phyloP scores from a whole-genome alignment of 2,329 filamentous ascomycete genomes.

The Penicillium sp. region DNA sequence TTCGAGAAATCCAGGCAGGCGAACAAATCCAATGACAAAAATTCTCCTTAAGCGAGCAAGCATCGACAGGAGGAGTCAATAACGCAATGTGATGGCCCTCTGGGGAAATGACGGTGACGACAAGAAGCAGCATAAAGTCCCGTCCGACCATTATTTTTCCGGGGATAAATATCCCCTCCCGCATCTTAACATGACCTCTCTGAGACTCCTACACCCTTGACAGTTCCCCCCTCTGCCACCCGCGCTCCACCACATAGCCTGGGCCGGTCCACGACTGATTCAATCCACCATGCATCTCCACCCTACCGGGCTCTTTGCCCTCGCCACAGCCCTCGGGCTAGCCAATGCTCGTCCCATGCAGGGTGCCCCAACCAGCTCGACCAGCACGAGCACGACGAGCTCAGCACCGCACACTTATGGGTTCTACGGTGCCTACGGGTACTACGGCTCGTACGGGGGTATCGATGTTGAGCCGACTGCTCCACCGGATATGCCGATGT shows the following conservation, averaged over 20 bases:
- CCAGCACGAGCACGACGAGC: not conserved
- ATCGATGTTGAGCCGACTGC: too few species aligned
- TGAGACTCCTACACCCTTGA: not conserved
- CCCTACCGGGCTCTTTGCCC: constrained; percentile 14
- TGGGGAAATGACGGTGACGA: not conserved
- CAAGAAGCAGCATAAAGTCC: not conserved
- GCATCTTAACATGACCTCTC: not conserved
- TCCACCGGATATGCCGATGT: too few species aligned
- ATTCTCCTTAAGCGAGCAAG: not conserved
- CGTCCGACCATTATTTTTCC: not conserved
- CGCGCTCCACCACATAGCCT: not conserved
- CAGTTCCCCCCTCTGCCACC: too few species aligned
- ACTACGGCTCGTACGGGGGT: too few species aligned
- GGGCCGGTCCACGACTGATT: not conserved
- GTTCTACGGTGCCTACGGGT: too few species aligned
- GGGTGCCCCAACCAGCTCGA: constrained; percentile 3
- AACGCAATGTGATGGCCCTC: too few species aligned
- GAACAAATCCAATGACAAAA: not conserved
- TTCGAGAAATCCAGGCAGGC: not conserved
- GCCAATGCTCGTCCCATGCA: constrained; percentile 16
- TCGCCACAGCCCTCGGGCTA: constrained; percentile 22
- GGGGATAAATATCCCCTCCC: not conserved
- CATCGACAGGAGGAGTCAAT: too few species aligned
- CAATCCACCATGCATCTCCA: constrained; percentile 10
- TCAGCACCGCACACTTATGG: too few species aligned